A percentile compares a stretch with the other conserved stretches of the same genome.
Evolutionary conservation across 176 grass and related monocot species (phyloP).

Genomic region (Metroxylon sagu): DNA sequence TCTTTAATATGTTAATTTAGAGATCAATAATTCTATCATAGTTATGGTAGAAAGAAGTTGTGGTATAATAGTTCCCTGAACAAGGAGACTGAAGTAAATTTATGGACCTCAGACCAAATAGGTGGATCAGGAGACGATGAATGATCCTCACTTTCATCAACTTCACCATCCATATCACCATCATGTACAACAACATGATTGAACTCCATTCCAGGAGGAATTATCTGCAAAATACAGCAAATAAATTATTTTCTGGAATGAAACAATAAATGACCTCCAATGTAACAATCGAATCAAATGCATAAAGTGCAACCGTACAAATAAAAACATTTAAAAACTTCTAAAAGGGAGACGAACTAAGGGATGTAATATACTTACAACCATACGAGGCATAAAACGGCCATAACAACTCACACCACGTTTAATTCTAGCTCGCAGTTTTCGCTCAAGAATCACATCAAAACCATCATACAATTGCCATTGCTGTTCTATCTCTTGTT

Average conservation of each 20-base stretch:
- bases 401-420: constrained; percentile 11
- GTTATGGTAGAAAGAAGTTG: too few species aligned
- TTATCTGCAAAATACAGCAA: constrained; percentile 1
- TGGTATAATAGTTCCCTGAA: too few species aligned
- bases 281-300: too few species aligned
- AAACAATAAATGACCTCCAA: too few species aligned
- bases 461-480: constrained; percentile 15
- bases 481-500: constrained; percentile 13
- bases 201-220: constrained; percentile 18
- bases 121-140: constrained; percentile 1
- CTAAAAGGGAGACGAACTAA: too few species aligned
- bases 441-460: constrained; percentile 8
- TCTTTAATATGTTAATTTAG: too few species aligned
- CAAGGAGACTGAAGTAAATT: neutral
- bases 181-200: constrained; percentile 7
- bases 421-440: neutral
- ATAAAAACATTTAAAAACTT: too few species aligned
- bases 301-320: too few species aligned
- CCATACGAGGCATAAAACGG: constrained; percentile 12
- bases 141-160: constrained; percentile 4
- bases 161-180: constrained; percentile 2
- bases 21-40: too few species aligned
- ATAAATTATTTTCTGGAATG: too few species aligned
- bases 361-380: neutral
- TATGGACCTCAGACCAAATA: constrained; percentile 11